Evolutionary conservation across 345 rosid species (phyloP).

Genomic region (Tarenaya hassleriana): DNA sequence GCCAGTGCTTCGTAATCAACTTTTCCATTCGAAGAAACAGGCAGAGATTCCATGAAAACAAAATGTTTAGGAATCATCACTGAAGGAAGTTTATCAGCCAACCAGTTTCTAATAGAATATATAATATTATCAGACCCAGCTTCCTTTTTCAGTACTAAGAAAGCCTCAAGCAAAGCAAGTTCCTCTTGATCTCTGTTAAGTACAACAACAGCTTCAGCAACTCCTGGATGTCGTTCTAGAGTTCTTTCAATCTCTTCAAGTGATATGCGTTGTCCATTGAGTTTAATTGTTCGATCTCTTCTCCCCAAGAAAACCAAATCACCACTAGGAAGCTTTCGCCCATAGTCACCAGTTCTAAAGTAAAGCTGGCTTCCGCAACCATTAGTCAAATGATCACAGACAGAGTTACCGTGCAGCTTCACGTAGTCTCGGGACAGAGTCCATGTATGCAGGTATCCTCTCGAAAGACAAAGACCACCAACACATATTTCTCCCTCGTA

Average conservation of each 20-base stretch:
- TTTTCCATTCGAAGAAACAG: conserved; percentile 75
- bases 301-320: conserved; percentile 82
- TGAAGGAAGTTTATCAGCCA: conserved; percentile 54
- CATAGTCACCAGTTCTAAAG: conserved; percentile 90
- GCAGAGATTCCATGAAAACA: conserved; percentile 49
- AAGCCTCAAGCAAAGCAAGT: conserved; percentile 44
- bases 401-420: conserved; percentile 40
- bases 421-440: conserved; percentile 30
- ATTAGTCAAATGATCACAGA: conserved; percentile 32
- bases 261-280: conserved; percentile 78
- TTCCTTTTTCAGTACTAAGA: conserved; percentile 43
- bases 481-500: conserved; percentile 69
- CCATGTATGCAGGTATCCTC: conserved; percentile 48
- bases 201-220: conserved; percentile 65
- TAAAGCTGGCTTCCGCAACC: conserved; percentile 45
- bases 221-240: conserved; percentile 47
- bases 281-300: conserved; percentile 70
- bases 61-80: conserved; percentile 67
- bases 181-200: conserved; percentile 35
- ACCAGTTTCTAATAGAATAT: conserved; percentile 52
- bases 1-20: conserved; percentile 60
- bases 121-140: conserved; percentile 28
- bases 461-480: conserved; percentile 62
- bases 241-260: conserved; percentile 71
- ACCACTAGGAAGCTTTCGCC: conserved; percentile 51